These are phyloP conservation scores for Beta lomatogona DNA, from an alignment of 179 eudicot species.

Conservation along the genomic window DNA sequence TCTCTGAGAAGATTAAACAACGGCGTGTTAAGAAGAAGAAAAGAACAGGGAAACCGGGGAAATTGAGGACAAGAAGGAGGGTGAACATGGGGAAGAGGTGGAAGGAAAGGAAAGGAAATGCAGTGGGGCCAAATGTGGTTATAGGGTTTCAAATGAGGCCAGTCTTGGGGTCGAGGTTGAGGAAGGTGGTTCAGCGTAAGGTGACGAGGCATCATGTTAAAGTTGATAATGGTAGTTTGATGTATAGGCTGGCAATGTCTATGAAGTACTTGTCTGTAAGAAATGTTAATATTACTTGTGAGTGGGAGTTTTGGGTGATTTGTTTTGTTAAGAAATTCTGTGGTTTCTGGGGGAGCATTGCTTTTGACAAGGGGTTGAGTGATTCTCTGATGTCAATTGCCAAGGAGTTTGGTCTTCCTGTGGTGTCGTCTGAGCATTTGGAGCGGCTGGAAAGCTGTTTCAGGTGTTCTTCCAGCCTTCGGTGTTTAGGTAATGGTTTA, in stretches of 20 bases:
- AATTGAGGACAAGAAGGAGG: slow-evolving; percentile 10
- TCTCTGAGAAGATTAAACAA: slow-evolving; percentile 23
- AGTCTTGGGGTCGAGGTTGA: slow-evolving; percentile 20
- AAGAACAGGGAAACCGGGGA: slow-evolving; percentile 21
- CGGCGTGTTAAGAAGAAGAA: slow-evolving; percentile 15
- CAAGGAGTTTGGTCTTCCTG: slow-evolving; percentile 16
- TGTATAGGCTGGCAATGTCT: slow-evolving; percentile 33
- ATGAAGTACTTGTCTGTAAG: slow-evolving; percentile 19
- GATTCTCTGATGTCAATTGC: slow-evolving; percentile 16
- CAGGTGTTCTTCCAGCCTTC: slow-evolving; percentile 23
- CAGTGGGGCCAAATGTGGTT: not conserved
- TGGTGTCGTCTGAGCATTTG: slow-evolving; percentile 21
- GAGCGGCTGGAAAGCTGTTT: slow-evolving; percentile 29
- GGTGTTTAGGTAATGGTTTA: slow-evolving; percentile 23
- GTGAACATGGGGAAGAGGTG: not conserved
- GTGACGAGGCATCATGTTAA: slow-evolving; percentile 9
- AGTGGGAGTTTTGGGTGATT: slow-evolving; percentile 37
- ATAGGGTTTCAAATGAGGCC: slow-evolving; percentile 26
- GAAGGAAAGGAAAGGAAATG: slow-evolving; percentile 9
- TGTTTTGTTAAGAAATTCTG: slow-evolving; percentile 20
- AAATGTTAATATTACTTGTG: slow-evolving; percentile 20
- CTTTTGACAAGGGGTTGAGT: slow-evolving; percentile 25
- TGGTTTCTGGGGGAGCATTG: slow-evolving; percentile 34
- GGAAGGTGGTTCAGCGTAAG: slow-evolving; percentile 13
- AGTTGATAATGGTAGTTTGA: slow-evolving; percentile 20